Conservation (phyloP, 371 early-diverging fungal species). For the Apophysomyces trapeziformis region DNA sequence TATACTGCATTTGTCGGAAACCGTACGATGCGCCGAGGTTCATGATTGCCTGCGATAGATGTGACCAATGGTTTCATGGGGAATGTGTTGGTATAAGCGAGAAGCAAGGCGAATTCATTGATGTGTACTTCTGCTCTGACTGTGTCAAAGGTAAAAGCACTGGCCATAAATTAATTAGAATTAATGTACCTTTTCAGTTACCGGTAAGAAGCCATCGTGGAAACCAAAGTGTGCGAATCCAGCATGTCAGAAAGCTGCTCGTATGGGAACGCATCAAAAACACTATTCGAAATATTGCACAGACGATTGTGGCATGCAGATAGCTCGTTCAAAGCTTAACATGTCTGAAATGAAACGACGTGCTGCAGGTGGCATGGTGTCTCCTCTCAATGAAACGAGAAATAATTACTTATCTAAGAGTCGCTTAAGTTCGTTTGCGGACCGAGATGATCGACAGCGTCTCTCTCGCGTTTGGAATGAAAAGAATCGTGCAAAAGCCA, state of each 20-base stretch:
- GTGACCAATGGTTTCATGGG: slow-evolving; percentile 74
- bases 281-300: slow-evolving; percentile 45
- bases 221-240: slow-evolving; percentile 57
- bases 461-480: slow-evolving; percentile 24
- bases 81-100: slow-evolving; percentile 67
- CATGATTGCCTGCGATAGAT: slow-evolving; percentile 70
- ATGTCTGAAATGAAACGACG: slow-evolving; percentile 37
- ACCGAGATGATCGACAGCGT: slow-evolving; percentile 37
- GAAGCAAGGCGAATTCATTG: slow-evolving; percentile 60
- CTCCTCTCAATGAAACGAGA: slow-evolving; percentile 19
- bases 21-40: slow-evolving; percentile 59
- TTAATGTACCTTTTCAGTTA: slow-evolving; percentile 25
- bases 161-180: background rate
- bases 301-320: slow-evolving; percentile 46
- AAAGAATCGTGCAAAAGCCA: slow-evolving; percentile 18
- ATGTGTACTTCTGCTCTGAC: slow-evolving; percentile 58
- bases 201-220: slow-evolving; percentile 52
- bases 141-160: slow-evolving; percentile 47
- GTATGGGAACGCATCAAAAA: slow-evolving; percentile 35
- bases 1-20: slow-evolving; percentile 63
- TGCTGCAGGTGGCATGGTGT: slow-evolving; percentile 5
- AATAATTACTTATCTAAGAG: slow-evolving; percentile 5
- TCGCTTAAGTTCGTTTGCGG: slow-evolving; percentile 26
- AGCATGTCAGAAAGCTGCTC: slow-evolving; percentile 38
- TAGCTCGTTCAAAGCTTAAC: slow-evolving; percentile 41